These are phyloP conservation scores for Schoenoplectus tabernaemontani DNA, from an alignment of 202 grass and related monocot genomes.

Conservation along the genomic window DNA sequence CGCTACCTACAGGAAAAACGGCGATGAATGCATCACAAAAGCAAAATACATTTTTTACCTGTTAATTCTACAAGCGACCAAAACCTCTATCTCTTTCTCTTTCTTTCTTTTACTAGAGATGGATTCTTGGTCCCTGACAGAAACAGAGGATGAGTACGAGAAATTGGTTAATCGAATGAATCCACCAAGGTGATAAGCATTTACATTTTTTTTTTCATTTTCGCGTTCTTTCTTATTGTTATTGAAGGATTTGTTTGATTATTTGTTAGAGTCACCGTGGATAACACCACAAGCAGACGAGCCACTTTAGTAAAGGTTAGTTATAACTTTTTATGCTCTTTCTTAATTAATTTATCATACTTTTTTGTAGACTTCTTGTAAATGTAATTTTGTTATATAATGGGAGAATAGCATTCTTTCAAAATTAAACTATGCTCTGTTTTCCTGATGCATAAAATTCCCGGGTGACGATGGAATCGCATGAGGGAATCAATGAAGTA, in stretches of 20 bases:
- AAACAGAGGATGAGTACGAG: constrained; percentile 61
- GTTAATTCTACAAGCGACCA: neutral
- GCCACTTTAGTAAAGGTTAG: constrained; percentile 38
- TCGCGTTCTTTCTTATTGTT: neutral
- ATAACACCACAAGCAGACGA: constrained; percentile 31
- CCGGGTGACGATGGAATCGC: neutral
- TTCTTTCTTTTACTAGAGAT: neutral
- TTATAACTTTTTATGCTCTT: neutral
- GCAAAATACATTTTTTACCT: neutral
- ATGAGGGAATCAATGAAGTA: neutral
- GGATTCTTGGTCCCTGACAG: constrained; percentile 25
- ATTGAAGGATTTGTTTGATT: neutral
- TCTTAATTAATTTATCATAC: neutral
- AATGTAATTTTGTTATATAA: neutral
- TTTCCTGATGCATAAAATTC: neutral
- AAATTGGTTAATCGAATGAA: constrained; percentile 74
- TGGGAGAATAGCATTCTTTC: neutral
- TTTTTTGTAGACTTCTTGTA: neutral
- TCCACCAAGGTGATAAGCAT: constrained; percentile 43
- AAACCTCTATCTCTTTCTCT: neutral
- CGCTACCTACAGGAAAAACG: neutral
- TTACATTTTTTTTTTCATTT: neutral
- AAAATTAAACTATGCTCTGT: neutral
- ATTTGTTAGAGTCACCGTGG: constrained; percentile 28
- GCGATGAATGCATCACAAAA: neutral